Evolutionary conservation across 1,284 basidiomycete genomes (phyloP), one percentile per base, ranked within the genome.

Genomic region (Ceratobasidium sp.): DNA sequence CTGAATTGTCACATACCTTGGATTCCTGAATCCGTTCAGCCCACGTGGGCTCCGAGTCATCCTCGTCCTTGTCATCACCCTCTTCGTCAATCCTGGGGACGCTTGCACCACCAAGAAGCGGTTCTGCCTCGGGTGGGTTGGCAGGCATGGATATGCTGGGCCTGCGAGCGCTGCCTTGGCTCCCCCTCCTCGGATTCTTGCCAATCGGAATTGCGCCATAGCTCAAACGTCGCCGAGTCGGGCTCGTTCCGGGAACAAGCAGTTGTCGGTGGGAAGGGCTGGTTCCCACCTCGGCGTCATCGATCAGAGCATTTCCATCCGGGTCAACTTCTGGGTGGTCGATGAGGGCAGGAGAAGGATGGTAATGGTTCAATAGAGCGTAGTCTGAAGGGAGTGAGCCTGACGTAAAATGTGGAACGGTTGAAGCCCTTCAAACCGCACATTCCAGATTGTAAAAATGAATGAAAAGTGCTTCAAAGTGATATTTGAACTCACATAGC

Each of bases 81-180:
- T 53, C 69, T 45, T 70, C 69, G n/a, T 70, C 58, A 31, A 70
- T 70, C 52, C 69, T 53, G 1, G 69, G 69, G 10, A 64, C 40
- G 27, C 27, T 54, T 17, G 22, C 35, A 5, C 49, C 62, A n/a
- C 49, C 58, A 49, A 70, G 40, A 1, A 70, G 52, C 31, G 69
- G 56, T 25, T 70, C 69, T 13, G 49, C 40, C 35, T 70, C 69
- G 31, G 58, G 49, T 10, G 49, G 49, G 32, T 65, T 53, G n/a
- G 62, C 49, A 40, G 62, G 62, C 27, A 53, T 47, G 5, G 43
- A 45, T 25, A 65, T 53, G 32, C 62, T 65, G 2, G 62, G 62
- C 38, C 62, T 32, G 4, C 62, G 62, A 35, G 17, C 15, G 13
- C 25, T 54, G 17, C 49, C 49, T 25, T 53, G 49, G 17, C 62